Evolutionary conservation across 495 filamentous ascomycete genomes (phyloP), one percentile per base, ranked within the genome.

Genomic region (Annulohypoxylon maeteangense): DNA sequence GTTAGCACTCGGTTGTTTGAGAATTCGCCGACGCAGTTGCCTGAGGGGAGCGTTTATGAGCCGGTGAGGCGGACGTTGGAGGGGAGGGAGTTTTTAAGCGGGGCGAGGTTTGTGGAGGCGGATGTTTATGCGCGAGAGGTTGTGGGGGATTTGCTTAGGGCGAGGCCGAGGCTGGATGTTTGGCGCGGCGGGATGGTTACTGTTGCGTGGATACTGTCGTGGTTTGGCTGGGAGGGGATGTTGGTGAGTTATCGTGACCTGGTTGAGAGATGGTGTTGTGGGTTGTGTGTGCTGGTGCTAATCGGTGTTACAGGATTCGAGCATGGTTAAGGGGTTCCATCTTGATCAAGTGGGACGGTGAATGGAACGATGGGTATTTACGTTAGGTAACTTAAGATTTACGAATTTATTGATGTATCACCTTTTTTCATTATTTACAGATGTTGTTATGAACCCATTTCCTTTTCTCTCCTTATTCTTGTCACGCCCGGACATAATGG

Each of bases 161-260:
- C 67, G 20, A 75, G 50, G 20, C 77, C 75, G 18, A 71, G 70
- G 58, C 34, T 55, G 20, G 48, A 65, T 42, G 76, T 82, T 50
- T 82, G 79, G 79, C 71, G 68, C 32, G 80, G 80, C 3, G 72
- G 74, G 14, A 27, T 68, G 56, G 70, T 76, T 16, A 66, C 59
- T 18, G n/a, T 77, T 14, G 71, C 61, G 16, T 63, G 78, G 72
- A 20, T 81, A 22, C 25, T 72, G 44, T 61, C 32, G 45, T 74
- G 62, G 72, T 54, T 56, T 54, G 71, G 74, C 12, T 74, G 50
- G 71, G 58, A 68, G 22, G 71, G 58, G 12, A 66, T 65, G 51
- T 36, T 74, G 22, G 75, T 68, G 22, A 76, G 68, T 76, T 40
- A 29, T 29, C n/a, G n/a, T 0, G 16, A 7, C 14, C 12, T 44